These are phyloP conservation scores for Pseudocercospora macadamiae DNA, from an alignment of 2,329 filamentous ascomycete genomes.

Conservation along the genomic window DNA sequence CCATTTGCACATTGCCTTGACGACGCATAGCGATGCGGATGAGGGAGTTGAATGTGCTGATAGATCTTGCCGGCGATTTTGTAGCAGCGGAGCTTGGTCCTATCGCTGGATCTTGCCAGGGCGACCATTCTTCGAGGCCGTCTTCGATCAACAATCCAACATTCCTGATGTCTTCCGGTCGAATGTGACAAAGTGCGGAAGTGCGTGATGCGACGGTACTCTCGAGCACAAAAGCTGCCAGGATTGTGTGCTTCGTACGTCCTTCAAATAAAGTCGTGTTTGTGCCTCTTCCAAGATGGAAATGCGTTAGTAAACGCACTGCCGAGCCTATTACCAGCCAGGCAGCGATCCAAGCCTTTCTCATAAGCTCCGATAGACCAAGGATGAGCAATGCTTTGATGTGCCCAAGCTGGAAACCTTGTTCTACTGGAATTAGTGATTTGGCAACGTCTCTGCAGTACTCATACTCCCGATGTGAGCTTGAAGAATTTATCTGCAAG, in stretches of 20 bases:
- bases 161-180: constrained; percentile 50
- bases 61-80: constrained; percentile 40
- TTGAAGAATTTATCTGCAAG: constrained; percentile 1
- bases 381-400: constrained; percentile 53
- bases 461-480: constrained; percentile 6
- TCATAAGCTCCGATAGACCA: constrained; percentile 64
- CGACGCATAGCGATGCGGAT: constrained; percentile 35
- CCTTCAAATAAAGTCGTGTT: constrained; percentile 17
- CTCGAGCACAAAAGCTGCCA: constrained; percentile 67
- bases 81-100: constrained; percentile 31
- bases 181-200: constrained; percentile 55
- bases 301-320: constrained; percentile 55
- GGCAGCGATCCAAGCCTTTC: constrained; percentile 59
- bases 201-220: constrained; percentile 59
- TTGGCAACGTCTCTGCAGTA: constrained; percentile 20
- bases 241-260: constrained; percentile 48
- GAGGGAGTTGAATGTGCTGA: constrained; percentile 59
- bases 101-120: constrained; percentile 59
- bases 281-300: constrained; percentile 16
- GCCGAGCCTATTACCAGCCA: constrained; percentile 68
- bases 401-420: constrained; percentile 43
- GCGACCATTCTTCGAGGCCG: constrained; percentile 73
- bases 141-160: constrained; percentile 62
- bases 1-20: not conserved
- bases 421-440: constrained; percentile 24